These are phyloP conservation scores for Plasmodium gaboni DNA, from an alignment of 169 alveolate species.

Conservation along the genomic window DNA sequence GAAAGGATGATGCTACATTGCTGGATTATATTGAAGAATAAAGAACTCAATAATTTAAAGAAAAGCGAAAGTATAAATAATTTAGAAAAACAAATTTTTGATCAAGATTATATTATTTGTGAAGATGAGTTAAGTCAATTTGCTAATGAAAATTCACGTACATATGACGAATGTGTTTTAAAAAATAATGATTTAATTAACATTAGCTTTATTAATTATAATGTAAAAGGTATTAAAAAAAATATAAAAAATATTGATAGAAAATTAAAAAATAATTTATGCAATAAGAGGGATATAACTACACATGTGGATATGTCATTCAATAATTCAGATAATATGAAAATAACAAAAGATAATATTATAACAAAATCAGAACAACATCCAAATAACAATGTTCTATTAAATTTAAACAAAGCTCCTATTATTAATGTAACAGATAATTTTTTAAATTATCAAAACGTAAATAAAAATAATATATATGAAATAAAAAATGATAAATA, in stretches of 20 bases:
- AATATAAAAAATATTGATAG: slow-evolving; percentile 55
- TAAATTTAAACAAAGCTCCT: slow-evolving; percentile 1
- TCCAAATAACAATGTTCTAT: background rate
- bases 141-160: slow-evolving; percentile 62
- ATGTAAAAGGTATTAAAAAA: slow-evolving; percentile 54
- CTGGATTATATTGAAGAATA: slow-evolving; percentile 51
- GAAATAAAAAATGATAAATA: slow-evolving; percentile 58
- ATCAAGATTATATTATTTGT: slow-evolving; percentile 63
- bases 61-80: slow-evolving; percentile 61
- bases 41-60: slow-evolving; percentile 6
- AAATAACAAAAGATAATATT: slow-evolving; percentile 6
- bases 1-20: slow-evolving; percentile 77
- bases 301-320: background rate
- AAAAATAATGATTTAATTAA: slow-evolving; percentile 49
- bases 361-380: background rate
- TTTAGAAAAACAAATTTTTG: slow-evolving; percentile 58
- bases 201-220: slow-evolving; percentile 46
- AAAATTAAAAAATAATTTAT: slow-evolving; percentile 23
- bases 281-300: background rate
- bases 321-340: background rate
- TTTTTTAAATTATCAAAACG: slow-evolving; percentile 17
- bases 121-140: slow-evolving; percentile 49
- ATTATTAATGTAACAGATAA: slow-evolving; percentile 39
- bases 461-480: slow-evolving; percentile 49
- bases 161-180: slow-evolving; percentile 64